Base-by-base conservation (phyloP, 768 basidiomycete genomes). In the Neoboletus brunneissimus region DNA sequence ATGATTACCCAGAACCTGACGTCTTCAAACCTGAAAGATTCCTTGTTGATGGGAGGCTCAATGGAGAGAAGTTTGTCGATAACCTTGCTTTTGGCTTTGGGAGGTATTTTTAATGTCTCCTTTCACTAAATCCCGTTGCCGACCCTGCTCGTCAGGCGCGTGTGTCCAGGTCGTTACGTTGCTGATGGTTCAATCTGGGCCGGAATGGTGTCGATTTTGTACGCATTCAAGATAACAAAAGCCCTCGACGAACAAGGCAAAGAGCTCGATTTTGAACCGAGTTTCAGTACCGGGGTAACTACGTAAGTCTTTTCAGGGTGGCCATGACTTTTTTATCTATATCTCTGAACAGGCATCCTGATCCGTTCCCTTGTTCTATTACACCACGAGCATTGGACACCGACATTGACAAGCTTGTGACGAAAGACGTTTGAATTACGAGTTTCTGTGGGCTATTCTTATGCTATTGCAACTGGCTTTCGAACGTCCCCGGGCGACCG, bases 1-100 rank as follows among this genome's bases (percentile, higher is more conserved):
- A 57, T 4, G 37, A 23, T 4, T 66, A 59, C 47, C 53, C 67
- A 4, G 60, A 69, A 18, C 58, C 69, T 1, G 48, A 67, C 9
- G 51, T 42, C 9, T 76, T 75, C 59, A 65, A 64, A 38, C 73
- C 71, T 4, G 72, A 74, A 53, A 60, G 73, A n/a, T 74, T 66
- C 51, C 35, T 73, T 9, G 45, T 48, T n/a, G 16, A 37, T 37
- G 35, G 16, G 35, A 37, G 5, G 35, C 35, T 16, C 35, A 37
- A 37, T 6, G 35, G 35, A 6, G 35, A 37, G 15, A 37, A 16
- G 3, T 1, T 3, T 16, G 8, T 37, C 1, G 35, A 37, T 16
- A 29, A 29, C 29, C 29, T 29, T 29, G 29, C 29, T 29, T 29
- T 29, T 29, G 29, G 29, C 29, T 9, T 37, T 37, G 35, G 35